Evolutionary conservation across 2,329 filamentous ascomycete genomes (phyloP), one percentile per base, ranked within the genome.

Genomic region (Ophiosphaerella narmari): DNA sequence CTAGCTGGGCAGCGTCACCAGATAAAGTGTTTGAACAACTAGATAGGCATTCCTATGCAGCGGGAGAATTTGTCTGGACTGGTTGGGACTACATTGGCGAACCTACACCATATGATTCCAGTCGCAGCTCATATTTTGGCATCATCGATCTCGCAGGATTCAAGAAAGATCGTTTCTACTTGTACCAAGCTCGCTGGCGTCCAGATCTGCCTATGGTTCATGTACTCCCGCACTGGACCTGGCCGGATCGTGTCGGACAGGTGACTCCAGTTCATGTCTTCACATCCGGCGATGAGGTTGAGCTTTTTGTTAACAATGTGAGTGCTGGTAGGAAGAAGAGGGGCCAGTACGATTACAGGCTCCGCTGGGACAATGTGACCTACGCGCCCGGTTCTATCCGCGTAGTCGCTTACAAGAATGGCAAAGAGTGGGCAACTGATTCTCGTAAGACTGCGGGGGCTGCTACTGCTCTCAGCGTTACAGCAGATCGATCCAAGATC

Each of bases 101-200:
- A 61, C 78, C 78, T 2, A 79, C 76, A 7, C 79, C 79, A 0
- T 83, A 79, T 57, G 68, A 78, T 50, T 45, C 62, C 1, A 69
- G 78, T 4, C 77, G 80, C 9, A 81, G 77, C 61, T 80, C 78
- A 1, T 84, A 83, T 61, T 83, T 78, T 39, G 81, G 82, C 8
- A 82, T 84, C 49, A 75, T 84, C 26, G 82, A 84, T 46, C 69
- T 84, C 6, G 81, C 82, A 0, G 82, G 82, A 0, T 84, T 84
- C 66, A 75, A 73, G 47, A 84, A 84, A 64, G 81, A 84, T 50
- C 72, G 81, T 1, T 84, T 78, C 63, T 83, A 75, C 54, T 59
- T 83, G 4, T 84, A 84, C 52, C 82, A 83, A 57, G 65, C 80
- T 0, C 76, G 79, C 7, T 84, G 81, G 82, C 69, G 76, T 2